Percentiles rank a stretch among this genome's conserved stretches.
These are phyloP conservation scores for Lasiosphaeris hirsuta DNA, from an alignment of 495 filamentous ascomycete species.

Conservation along the genomic window DNA sequence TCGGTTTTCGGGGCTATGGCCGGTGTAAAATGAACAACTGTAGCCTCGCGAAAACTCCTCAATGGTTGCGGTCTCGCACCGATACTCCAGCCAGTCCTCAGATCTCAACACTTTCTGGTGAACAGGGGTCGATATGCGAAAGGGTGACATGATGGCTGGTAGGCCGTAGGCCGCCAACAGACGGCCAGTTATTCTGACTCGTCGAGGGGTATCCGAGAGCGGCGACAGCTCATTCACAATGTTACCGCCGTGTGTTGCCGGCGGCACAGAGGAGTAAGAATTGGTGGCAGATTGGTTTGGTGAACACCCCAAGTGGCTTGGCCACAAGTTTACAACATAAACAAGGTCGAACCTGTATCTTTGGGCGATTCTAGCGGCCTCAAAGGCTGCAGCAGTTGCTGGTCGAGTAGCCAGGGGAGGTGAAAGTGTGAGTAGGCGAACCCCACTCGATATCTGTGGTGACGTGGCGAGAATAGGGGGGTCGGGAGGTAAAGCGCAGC, in stretches of 20 bases:
- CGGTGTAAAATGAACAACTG: constrained; percentile 39
- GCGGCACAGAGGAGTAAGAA: constrained; percentile 4
- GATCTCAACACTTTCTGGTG: constrained; percentile 36
- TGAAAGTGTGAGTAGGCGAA: constrained; percentile 23
- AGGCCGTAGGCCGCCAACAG: constrained; percentile 42
- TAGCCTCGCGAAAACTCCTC: constrained; percentile 40
- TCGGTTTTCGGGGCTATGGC: constrained; percentile 16
- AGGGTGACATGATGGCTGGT: constrained; percentile 32
- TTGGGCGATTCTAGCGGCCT: constrained; percentile 39
- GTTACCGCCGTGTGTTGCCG: neutral
- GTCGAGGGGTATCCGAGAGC: neutral
- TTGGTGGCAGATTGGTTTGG: constrained; percentile 4
- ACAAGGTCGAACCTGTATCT: constrained; percentile 41
- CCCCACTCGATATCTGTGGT: neutral
- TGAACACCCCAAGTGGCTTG: constrained; percentile 23
- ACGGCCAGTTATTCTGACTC: constrained; percentile 30
- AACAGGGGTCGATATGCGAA: constrained; percentile 35
- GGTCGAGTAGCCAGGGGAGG: constrained; percentile 29
- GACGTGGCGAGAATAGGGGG: constrained; percentile 4
- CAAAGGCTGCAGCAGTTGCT: constrained; percentile 35
- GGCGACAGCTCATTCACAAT: neutral
- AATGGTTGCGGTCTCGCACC: constrained; percentile 20
- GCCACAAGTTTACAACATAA: constrained; percentile 45
- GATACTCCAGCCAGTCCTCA: constrained; percentile 41
- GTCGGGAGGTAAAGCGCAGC: constrained; percentile 17